These are phyloP conservation scores for Brassica hybrid DNA, from an alignment of 441 rosid genomes.

Conservation along the genomic window DNA sequence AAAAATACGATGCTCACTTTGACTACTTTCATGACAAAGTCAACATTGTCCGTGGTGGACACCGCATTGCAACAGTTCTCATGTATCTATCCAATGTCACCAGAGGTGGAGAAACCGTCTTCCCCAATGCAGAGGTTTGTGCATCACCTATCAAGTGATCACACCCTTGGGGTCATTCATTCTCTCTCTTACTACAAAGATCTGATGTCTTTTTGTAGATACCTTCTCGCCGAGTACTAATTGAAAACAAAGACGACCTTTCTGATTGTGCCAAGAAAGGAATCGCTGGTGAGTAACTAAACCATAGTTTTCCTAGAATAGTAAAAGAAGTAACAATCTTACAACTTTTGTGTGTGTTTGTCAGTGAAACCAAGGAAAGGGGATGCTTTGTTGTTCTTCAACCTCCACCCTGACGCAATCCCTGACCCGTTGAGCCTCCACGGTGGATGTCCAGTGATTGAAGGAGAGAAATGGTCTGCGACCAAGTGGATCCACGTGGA, in stretches of 20 bases:
- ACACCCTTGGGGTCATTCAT: too few relatives aligned
- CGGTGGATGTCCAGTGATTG: conserved; percentile 83
- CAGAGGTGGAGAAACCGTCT: conserved; percentile 91
- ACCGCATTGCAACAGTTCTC: conserved; percentile 78
- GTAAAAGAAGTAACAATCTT: too few relatives aligned
- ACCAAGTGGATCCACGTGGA: conserved; percentile 91
- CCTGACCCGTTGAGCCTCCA: conserved; percentile 79
- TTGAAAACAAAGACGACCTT: conserved; percentile 51
- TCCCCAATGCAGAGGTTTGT: conserved; percentile 84
- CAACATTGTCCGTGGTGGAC: conserved; percentile 91
- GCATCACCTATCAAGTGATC: too few relatives aligned
- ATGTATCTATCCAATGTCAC: conserved; percentile 81
- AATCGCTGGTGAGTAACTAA: conserved; percentile 60
- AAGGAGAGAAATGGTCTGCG: conserved; percentile 96
- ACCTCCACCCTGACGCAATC: conserved; percentile 64
- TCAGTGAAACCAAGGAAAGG: conserved; percentile 83
- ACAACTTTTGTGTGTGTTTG: background rate
- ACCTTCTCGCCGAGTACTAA: conserved; percentile 54
- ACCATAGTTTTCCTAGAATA: too few relatives aligned
- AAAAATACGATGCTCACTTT: conserved; percentile 47
- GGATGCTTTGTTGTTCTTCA: conserved; percentile 88
- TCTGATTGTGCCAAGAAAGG: conserved; percentile 92
- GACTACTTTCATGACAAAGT: conserved; percentile 85
- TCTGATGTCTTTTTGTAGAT: conserved; percentile 48
- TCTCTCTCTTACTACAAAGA: too few relatives aligned